phyloP scores from a whole-genome alignment of 345 rosid species.

The Raphanus raphanistrum region DNA sequence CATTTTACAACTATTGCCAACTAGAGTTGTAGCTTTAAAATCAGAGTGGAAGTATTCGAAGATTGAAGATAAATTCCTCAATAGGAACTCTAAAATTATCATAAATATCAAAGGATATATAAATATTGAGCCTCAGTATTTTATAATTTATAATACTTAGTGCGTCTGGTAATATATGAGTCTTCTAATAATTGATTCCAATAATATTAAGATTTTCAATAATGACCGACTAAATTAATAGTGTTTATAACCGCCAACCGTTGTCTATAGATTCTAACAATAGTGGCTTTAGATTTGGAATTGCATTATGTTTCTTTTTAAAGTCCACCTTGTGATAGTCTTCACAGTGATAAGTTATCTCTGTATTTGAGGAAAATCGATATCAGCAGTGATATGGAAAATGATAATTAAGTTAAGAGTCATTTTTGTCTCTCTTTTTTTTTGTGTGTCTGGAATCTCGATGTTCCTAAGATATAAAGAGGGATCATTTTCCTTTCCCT shows the following conservation, averaged over 20 bases:
- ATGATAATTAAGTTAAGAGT: neutral
- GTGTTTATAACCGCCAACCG: conserved; percentile 33
- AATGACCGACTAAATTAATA: conserved; percentile 6
- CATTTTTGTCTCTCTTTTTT: neutral
- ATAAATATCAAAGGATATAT: neutral
- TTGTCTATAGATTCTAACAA: conserved; percentile 22
- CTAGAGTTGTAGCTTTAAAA: neutral
- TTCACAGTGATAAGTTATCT: neutral
- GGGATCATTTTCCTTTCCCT: too few relatives aligned
- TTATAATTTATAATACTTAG: conserved; percentile 8
- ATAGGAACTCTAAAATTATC: neutral
- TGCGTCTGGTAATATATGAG: conserved; percentile 11
- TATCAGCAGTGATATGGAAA: neutral
- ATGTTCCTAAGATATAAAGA: neutral
- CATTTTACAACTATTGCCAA: neutral
- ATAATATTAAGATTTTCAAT: conserved; percentile 10
- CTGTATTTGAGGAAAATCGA: neutral
- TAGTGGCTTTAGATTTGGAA: conserved; percentile 17
- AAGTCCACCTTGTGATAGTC: neutral
- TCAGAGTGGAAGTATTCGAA: neutral
- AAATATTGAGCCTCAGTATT: neutral
- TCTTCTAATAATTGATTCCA: conserved; percentile 18
- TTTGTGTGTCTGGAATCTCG: neutral
- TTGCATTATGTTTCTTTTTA: conserved; percentile 8
- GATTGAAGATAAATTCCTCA: neutral